A percentile compares a stretch with the other conserved stretches of the same genome.
phyloP scores from a whole-genome alignment of 306 rosid genomes.

The Fagus sylvatica region DNA sequence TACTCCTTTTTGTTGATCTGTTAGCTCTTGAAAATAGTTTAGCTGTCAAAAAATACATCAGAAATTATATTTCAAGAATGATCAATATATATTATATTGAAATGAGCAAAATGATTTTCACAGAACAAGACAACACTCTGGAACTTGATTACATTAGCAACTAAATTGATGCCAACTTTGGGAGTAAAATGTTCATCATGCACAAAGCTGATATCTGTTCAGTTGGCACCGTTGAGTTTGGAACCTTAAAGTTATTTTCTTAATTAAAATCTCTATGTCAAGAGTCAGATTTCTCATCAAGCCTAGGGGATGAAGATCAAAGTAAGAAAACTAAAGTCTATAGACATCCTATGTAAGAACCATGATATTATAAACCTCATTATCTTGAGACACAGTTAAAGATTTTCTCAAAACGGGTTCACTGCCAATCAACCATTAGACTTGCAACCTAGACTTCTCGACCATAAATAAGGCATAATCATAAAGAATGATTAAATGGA shows the following conservation, averaged over 20 bases:
- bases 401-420: neutral
- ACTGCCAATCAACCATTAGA: neutral
- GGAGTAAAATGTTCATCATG: neutral
- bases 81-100: neutral
- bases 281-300: neutral
- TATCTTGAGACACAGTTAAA: neutral
- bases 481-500: neutral
- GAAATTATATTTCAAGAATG: neutral
- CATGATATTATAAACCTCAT: neutral
- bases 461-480: neutral
- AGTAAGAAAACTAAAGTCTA: neutral
- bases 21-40: neutral
- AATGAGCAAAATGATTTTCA: neutral
- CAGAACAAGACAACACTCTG: neutral
- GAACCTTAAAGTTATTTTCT: neutral
- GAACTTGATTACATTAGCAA: neutral
- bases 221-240: too few relatives aligned
- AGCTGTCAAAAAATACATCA: neutral
- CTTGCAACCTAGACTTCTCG: neutral
- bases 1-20: neutral
- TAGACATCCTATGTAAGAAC: neutral
- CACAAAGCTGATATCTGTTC: neutral
- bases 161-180: neutral
- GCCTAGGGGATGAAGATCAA: neutral
- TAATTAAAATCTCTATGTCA: neutral